Conservation (phyloP, 2,329 filamentous ascomycete species). For the Trichoderma aggressivum region DNA sequence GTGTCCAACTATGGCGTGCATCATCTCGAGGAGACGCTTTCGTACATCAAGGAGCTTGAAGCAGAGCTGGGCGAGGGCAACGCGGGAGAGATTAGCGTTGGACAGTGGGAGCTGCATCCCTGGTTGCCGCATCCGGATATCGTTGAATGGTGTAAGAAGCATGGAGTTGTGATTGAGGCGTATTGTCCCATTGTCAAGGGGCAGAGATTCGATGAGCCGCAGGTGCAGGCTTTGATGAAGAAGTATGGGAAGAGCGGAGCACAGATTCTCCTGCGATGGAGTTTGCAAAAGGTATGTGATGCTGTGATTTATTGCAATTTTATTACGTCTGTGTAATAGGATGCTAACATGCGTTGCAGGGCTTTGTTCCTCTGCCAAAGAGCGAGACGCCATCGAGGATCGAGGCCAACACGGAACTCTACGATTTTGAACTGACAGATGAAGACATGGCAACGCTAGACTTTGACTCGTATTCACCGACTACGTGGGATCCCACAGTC, state of each 20-base stretch:
- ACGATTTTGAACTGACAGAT: constrained; percentile 53
- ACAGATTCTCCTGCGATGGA: constrained; percentile 67
- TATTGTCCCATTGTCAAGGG: constrained; percentile 39
- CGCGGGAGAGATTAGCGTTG: constrained; percentile 45
- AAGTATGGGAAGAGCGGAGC: constrained; percentile 59
- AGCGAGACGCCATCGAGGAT: constrained; percentile 59
- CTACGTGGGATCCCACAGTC: constrained; percentile 4
- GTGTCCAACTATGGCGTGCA: constrained; percentile 69
- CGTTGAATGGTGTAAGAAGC: constrained; percentile 63
- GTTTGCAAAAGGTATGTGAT: constrained; percentile 52
- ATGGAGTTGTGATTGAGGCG: constrained; percentile 59
- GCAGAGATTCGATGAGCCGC: constrained; percentile 47
- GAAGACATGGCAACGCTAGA: constrained; percentile 52
- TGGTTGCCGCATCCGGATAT: constrained; percentile 57
- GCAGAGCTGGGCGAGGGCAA: not conserved
- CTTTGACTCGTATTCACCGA: not conserved
- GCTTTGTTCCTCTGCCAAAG: constrained; percentile 66
- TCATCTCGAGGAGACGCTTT: constrained; percentile 66
- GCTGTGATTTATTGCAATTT: not conserved
- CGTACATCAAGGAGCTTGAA: constrained; percentile 48
- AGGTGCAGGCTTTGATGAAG: constrained; percentile 52
- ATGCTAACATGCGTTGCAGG: constrained; percentile 33
- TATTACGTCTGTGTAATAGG: not conserved
- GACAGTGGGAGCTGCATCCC: constrained; percentile 58
- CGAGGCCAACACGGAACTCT: constrained; percentile 57